phyloP scores from a whole-genome alignment of 2,329 filamentous ascomycete genomes.

The Pseudovirgaria hyperparasitica region DNA sequence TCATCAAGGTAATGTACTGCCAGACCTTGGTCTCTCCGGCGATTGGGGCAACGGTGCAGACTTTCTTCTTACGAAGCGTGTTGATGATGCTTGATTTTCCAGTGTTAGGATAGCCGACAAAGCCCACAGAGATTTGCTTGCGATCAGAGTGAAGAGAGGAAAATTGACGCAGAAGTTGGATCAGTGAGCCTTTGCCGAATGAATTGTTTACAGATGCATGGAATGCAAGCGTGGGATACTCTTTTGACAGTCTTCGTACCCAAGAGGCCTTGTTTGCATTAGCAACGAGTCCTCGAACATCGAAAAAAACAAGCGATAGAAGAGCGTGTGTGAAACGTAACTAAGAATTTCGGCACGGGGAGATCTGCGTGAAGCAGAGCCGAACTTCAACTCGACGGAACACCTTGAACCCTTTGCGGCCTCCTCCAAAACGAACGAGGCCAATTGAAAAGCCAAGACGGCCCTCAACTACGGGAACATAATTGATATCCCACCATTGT shows the following conservation, averaged over 20 bases:
- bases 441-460: slow-evolving; percentile 54
- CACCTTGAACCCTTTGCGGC: slow-evolving; percentile 66
- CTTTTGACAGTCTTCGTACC: slow-evolving; percentile 79
- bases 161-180: slow-evolving; percentile 85
- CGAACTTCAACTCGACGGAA: slow-evolving; percentile 96
- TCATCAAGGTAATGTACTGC: slow-evolving; percentile 96
- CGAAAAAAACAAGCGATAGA: slow-evolving; percentile 17
- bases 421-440: slow-evolving; percentile 84
- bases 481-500: slow-evolving; percentile 96
- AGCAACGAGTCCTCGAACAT: slow-evolving; percentile 10
- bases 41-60: slow-evolving; percentile 85
- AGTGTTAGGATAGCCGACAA: slow-evolving; percentile 84
- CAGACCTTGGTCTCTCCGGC: slow-evolving; percentile 95
- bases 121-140: slow-evolving; percentile 88
- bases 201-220: slow-evolving; percentile 90
- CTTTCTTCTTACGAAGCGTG: slow-evolving; percentile 85
- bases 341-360: slow-evolving; percentile 91
- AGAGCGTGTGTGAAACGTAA: slow-evolving; percentile 80
- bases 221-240: slow-evolving; percentile 89
- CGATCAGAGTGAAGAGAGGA: slow-evolving; percentile 76
- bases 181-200: slow-evolving; percentile 91
- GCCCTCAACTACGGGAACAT: slow-evolving; percentile 54
- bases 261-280: slow-evolving; percentile 62
- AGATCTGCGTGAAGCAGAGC: slow-evolving; percentile 47
- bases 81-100: slow-evolving; percentile 98